Conservation (phyloP, 2,329 filamentous ascomycete species). For the Microthyrium microscopicum region DNA sequence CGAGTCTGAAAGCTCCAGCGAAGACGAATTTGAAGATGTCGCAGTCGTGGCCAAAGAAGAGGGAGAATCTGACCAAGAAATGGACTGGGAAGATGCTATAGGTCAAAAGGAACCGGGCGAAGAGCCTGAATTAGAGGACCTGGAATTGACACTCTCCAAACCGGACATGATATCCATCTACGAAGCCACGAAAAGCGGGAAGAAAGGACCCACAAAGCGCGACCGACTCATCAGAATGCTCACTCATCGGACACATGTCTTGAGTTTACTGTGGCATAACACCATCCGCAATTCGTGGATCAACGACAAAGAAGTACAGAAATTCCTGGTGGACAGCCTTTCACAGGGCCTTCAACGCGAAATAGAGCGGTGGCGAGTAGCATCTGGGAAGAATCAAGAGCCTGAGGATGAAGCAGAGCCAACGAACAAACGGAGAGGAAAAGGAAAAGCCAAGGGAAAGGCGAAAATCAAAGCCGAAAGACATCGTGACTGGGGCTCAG, state of each 20-base stretch:
- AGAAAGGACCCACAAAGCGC: slow-evolving; percentile 73
- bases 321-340: slow-evolving; percentile 58
- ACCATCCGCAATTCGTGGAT: slow-evolving; percentile 70
- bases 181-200: slow-evolving; percentile 34
- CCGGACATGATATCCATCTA: slow-evolving; percentile 9
- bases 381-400: slow-evolving; percentile 40
- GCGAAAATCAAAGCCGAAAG: slow-evolving; percentile 22
- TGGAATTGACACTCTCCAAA: slow-evolving; percentile 10
- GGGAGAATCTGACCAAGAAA: slow-evolving; percentile 44
- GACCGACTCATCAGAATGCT: slow-evolving; percentile 62
- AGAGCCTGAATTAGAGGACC: slow-evolving; percentile 9
- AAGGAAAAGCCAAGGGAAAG: slow-evolving; percentile 17
- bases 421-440: slow-evolving; percentile 21
- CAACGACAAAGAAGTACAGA: slow-evolving; percentile 59
- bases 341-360: slow-evolving; percentile 52
- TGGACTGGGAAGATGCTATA: slow-evolving; percentile 43
- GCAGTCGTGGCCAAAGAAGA: slow-evolving; percentile 40
- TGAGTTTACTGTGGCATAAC: slow-evolving; percentile 80
- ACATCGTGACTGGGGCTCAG: slow-evolving; percentile 50
- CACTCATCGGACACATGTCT: slow-evolving; percentile 80
- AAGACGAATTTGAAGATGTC: slow-evolving; percentile 30
- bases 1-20: background rate
- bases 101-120: slow-evolving; percentile 9
- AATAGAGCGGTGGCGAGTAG: slow-evolving; percentile 54
- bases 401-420: slow-evolving; percentile 18